A percentile compares a stretch with the other conserved stretches of the same genome.
Conservation (phyloP, 805 yeast genomes). For the Dipodascopsis tothii region DNA sequence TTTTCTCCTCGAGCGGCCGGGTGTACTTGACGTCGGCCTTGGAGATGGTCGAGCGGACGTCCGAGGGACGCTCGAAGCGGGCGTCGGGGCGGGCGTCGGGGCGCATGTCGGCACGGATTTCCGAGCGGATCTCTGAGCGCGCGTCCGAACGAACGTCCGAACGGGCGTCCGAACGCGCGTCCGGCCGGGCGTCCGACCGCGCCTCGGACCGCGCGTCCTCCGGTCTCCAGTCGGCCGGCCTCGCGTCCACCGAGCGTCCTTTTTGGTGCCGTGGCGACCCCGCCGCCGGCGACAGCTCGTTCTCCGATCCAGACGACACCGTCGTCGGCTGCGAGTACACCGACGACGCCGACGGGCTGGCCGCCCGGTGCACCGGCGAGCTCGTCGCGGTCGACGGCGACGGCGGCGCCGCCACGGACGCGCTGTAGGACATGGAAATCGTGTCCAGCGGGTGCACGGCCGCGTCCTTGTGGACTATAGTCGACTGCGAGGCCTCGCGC, state of each 20-base stretch:
- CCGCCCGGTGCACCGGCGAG: constrained; percentile 22
- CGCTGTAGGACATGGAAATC: not conserved
- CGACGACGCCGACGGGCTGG: constrained; percentile 25
- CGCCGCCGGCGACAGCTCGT: constrained; percentile 8
- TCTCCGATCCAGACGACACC: constrained; percentile 15
- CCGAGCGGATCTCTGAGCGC: too few species aligned
- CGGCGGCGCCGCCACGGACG: not conserved
- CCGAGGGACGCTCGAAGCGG: too few species aligned
- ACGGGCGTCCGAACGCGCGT: too few species aligned
- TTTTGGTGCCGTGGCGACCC: too few species aligned
- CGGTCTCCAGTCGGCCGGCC: too few species aligned
- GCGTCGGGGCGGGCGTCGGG: not conserved
- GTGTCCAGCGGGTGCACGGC: not conserved
- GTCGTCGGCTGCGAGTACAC: constrained; percentile 25
- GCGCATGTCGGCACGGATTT: too few species aligned
- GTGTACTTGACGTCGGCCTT: too few species aligned
- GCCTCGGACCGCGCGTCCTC: too few species aligned
- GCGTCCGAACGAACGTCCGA: too few species aligned
- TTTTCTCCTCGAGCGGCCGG: constrained; percentile 1
- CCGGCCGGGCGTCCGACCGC: too few species aligned
- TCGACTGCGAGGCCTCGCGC: not conserved
- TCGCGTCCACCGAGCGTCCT: too few species aligned
- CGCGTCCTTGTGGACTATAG: not conserved
- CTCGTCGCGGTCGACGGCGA: constrained; percentile 16
- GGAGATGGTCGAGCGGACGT: not conserved